Evolutionary conservation across 257 asterid species (phyloP).

Genomic region (Henckelia pumila): DNA sequence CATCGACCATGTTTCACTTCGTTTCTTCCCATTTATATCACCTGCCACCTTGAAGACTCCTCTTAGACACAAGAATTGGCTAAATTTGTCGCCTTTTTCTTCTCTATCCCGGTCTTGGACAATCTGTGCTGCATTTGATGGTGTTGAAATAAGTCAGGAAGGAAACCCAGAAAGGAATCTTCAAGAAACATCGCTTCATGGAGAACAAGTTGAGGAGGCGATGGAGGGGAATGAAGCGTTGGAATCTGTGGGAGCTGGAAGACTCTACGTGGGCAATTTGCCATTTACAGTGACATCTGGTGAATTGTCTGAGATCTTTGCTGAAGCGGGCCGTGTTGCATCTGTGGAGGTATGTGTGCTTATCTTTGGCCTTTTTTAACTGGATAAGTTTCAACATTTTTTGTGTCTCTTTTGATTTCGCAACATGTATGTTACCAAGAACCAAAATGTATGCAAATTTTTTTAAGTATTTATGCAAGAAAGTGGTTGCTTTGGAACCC

Average conservation of each 20-base stretch:
- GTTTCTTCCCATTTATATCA: constrained; percentile 34
- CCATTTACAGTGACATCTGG: constrained; percentile 75
- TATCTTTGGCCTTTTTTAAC: too few species aligned
- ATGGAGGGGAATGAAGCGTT: constrained; percentile 30
- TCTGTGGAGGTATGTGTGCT: constrained; percentile 61
- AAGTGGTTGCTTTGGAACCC: too few species aligned
- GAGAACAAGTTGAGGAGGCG: constrained; percentile 4
- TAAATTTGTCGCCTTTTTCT: constrained; percentile 24
- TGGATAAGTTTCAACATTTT: too few species aligned
- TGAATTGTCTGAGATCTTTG: constrained; percentile 69
- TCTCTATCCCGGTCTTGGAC: constrained; percentile 22
- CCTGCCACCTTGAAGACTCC: constrained; percentile 30
- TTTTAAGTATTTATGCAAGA: too few species aligned
- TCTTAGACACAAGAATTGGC: constrained; percentile 29
- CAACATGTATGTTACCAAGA: too few species aligned
- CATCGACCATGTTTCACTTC: constrained; percentile 30
- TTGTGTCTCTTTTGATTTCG: too few species aligned
- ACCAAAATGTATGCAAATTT: too few species aligned
- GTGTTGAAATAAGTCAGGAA: constrained; percentile 33
- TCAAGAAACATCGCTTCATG: constrained; percentile 25
- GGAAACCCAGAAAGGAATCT: constrained; percentile 8
- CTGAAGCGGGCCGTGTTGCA: constrained; percentile 76
- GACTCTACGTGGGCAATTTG: constrained; percentile 85
- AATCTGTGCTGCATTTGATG: constrained; percentile 34
- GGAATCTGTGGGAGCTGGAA: constrained; percentile 62